Base-by-base conservation (phyloP, 164 flowering plant species). In the Magnolia officinalis region DNA sequence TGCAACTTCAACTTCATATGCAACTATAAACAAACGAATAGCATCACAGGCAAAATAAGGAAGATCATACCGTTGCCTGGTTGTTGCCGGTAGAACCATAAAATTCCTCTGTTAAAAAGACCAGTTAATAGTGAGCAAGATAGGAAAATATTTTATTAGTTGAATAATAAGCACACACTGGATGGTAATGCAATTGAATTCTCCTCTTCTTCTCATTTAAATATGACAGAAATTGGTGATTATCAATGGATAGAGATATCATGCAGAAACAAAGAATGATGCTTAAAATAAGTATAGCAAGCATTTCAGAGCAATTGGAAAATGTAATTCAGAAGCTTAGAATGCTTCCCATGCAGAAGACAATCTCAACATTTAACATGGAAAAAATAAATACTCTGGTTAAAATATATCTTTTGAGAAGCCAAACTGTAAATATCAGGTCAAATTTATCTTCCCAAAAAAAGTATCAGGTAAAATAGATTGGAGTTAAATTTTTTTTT, bases 71-170 rank as follows among this genome's bases (percentile, higher is more conserved):
- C 98, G 67, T 93, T 87, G 76, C 95, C 93, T 71, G 96, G 58
- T 82, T 93, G 93, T 79, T 81, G 88, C 69, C 90, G 91, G 63
- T 87, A 89, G 65, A 91, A 75, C 90, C 85, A 89, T 49, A 93
- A 81, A 52, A 93, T 91, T 8, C 90, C 92, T 85, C 98, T 93
- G 91, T 78, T 67, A 20, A 23, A 63, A 64, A 76, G 26, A 75
- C 14, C 13, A 70, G 61, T 6, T 31, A 70, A n/a, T 2, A 68
- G 23, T 73, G 51, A 72, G 72, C 21, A 70, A 61, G 19, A 29
- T 26, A 6, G n/a, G 74, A 72, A 23, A 4, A 2, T 63, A 13
- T n/a, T 49, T 45, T 8, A 70, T 8, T 64, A 50, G 72, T 49
- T 70, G 58, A 49, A 18, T 64, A 21, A 4, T 8, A 64, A 64